A percentile compares a stretch with the other conserved stretches of the same genome.
These are phyloP conservation scores for Eucalyptus globulus DNA, from an alignment of 345 rosid species.

Conservation along the genomic window DNA sequence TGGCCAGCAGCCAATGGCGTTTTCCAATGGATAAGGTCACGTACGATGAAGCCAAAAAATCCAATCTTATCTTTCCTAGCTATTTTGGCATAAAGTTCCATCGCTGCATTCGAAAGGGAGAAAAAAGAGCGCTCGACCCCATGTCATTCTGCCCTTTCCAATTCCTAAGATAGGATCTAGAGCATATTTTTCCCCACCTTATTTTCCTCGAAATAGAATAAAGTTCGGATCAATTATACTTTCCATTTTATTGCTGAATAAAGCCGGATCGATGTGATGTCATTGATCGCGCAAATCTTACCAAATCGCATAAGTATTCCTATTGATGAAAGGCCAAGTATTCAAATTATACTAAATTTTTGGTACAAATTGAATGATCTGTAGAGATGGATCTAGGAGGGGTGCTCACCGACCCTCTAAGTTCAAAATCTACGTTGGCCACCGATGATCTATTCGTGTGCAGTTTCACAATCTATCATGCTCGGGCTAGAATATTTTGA, in stretches of 20 bases:
- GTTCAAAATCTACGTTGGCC: too few relatives aligned
- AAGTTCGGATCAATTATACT: neutral
- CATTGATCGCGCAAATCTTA: neutral
- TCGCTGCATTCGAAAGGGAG: neutral
- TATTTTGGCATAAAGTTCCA: neutral
- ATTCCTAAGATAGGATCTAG: neutral
- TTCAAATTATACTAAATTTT: too few relatives aligned
- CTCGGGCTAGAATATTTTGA: neutral
- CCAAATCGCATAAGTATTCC: neutral
- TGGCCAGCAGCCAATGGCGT: neutral
- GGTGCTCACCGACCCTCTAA: too few relatives aligned
- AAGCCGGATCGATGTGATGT: neutral
- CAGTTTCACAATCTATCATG: neutral
- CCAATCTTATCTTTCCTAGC: neutral
- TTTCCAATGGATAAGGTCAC: neutral
- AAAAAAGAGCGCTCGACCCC: neutral
- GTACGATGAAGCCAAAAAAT: neutral
- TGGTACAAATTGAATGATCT: too few relatives aligned
- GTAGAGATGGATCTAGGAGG: too few relatives aligned
- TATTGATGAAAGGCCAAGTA: too few relatives aligned
- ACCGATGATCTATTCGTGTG: rapidly evolving
- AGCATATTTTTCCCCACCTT: neutral
- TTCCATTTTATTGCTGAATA: neutral
- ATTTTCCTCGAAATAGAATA: neutral
- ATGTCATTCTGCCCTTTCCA: neutral